Percentiles rank a stretch among this genome's conserved stretches.
Evolutionary conservation across 441 rosid genomes (phyloP).

Genomic region (Arabidopsis lyrata): DNA sequence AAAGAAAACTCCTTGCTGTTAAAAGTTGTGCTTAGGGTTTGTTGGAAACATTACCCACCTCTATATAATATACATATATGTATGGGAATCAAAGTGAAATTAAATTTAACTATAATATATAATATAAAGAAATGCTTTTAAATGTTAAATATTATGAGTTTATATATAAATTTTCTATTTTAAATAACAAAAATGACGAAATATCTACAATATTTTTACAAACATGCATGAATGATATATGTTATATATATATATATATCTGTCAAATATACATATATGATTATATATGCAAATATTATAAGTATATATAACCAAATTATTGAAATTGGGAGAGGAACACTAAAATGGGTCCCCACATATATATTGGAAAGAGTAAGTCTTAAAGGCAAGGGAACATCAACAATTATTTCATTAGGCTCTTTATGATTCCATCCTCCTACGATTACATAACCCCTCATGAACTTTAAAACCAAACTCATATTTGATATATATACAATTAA

Average conservation of each 20-base stretch:
- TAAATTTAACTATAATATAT: no score
- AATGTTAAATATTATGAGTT: neutral
- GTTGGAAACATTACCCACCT: conserved; percentile 42
- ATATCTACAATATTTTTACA: no score
- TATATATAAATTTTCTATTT: neutral
- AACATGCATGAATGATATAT: neutral
- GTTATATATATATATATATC: neutral
- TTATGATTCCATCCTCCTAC: conserved; percentile 5
- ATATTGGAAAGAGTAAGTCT: conserved; percentile 24
- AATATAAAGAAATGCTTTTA: neutral
- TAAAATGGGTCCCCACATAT: conserved; percentile 24
- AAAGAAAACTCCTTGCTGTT: conserved; percentile 38
- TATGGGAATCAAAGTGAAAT: no score
- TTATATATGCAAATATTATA: neutral
- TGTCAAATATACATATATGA: neutral
- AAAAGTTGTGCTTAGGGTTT: conserved; percentile 46
- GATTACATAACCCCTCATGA: neutral
- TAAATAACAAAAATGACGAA: neutral
- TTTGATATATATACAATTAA: neutral
- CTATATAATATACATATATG: neutral
- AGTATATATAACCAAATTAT: conserved; percentile 2
- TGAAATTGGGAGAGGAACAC: conserved; percentile 17
- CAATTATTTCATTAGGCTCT: conserved; percentile 6
- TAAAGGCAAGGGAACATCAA: conserved; percentile 41
- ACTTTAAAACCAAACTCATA: conserved; percentile 12